phyloP scores from a whole-genome alignment of 2,329 filamentous ascomycete species.

The Cladorrhinum sp. region DNA sequence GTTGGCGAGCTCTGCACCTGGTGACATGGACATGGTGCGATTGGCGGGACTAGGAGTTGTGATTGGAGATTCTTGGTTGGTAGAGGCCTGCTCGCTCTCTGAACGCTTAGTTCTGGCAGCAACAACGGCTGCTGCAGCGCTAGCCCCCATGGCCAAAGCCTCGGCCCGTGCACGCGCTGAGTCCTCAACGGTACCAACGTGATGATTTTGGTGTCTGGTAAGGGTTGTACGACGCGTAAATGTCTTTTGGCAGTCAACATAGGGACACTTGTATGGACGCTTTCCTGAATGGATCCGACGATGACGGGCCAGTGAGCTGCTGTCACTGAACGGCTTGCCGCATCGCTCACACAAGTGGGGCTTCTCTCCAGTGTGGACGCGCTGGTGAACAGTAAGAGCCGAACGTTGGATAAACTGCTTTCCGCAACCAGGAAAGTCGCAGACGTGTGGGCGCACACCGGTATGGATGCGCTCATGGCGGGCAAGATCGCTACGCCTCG shows the following conservation, averaged over 20 bases:
- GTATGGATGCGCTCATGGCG: slow-evolving; percentile 96
- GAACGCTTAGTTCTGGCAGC: slow-evolving; percentile 47
- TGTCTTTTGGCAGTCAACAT: slow-evolving; percentile 96
- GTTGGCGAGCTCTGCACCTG: slow-evolving; percentile 69
- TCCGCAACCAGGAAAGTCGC: slow-evolving; percentile 81
- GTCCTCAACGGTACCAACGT: slow-evolving; percentile 92
- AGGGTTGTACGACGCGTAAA: slow-evolving; percentile 94
- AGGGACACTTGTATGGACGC: slow-evolving; percentile 95
- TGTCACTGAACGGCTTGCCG: slow-evolving; percentile 97
- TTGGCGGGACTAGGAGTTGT: slow-evolving; percentile 83
- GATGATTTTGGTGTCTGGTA: slow-evolving; percentile 92
- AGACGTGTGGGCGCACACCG: slow-evolving; percentile 85
- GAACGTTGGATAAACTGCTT: slow-evolving; percentile 98
- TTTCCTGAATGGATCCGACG: slow-evolving; percentile 94
- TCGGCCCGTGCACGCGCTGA: slow-evolving; percentile 85
- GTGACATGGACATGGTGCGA: slow-evolving; percentile 74
- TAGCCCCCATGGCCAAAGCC: slow-evolving; percentile 61
- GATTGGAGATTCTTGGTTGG: slow-evolving; percentile 66
- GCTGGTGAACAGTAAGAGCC: slow-evolving; percentile 89
- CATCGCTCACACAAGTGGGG: slow-evolving; percentile 97
- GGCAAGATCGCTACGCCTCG: slow-evolving; percentile 86
- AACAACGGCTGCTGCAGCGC: slow-evolving; percentile 35
- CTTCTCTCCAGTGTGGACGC: slow-evolving; percentile 97
- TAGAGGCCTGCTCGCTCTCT: slow-evolving; percentile 66
- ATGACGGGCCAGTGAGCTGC: slow-evolving; percentile 88